Evolutionary conservation across 1,284 basidiomycete genomes (phyloP).

Genomic region (Cutaneotrichosporon curvatum): DNA sequence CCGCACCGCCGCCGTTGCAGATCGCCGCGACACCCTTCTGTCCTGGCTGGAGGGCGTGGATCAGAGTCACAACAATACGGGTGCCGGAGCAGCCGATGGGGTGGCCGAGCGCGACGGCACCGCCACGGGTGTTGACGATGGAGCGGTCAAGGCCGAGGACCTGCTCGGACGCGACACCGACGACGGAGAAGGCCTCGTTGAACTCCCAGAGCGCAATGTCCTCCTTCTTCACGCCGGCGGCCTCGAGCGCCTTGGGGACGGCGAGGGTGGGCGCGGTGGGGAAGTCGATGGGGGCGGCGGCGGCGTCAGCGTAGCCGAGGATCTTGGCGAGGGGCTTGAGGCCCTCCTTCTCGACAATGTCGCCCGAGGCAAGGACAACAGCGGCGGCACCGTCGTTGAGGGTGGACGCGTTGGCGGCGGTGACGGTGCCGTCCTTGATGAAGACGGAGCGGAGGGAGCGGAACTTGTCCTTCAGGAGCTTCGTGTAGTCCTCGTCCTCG

Average conservation of each 20-base stretch:
- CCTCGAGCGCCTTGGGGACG: conserved; percentile 79
- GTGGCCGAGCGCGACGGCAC: conserved; percentile 87
- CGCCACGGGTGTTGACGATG: conserved; percentile 91
- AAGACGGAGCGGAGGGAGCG: conserved; percentile 80
- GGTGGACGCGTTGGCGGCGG: conserved; percentile 91
- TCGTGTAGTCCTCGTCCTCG: conserved; percentile 98
- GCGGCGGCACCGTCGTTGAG: conserved; percentile 98
- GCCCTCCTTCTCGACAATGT: conserved; percentile 80
- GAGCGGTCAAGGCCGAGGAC: conserved; percentile 71
- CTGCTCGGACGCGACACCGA: conserved; percentile 86
- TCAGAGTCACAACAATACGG: conserved; percentile 88
- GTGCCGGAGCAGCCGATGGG: conserved; percentile 92
- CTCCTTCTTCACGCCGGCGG: conserved; percentile 70
- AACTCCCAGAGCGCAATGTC: conserved; percentile 93
- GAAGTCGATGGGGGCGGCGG: conserved; percentile 95
- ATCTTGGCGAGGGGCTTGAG: conserved; percentile 85
- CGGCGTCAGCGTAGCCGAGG: conserved; percentile 91
- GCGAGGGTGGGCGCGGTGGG: conserved; percentile 89
- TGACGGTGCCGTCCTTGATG: conserved; percentile 80
- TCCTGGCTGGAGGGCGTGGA: conserved; percentile 87
- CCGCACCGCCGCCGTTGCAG: conserved; percentile 95
- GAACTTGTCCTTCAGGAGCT: conserved; percentile 86
- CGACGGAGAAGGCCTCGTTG: conserved; percentile 97
- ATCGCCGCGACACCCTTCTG: conserved; percentile 96
- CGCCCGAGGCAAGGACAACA: conserved; percentile 83